Evolutionary conservation across 2,329 filamentous ascomycete genomes (phyloP).

Genomic region (Nigrospora osmanthi): DNA sequence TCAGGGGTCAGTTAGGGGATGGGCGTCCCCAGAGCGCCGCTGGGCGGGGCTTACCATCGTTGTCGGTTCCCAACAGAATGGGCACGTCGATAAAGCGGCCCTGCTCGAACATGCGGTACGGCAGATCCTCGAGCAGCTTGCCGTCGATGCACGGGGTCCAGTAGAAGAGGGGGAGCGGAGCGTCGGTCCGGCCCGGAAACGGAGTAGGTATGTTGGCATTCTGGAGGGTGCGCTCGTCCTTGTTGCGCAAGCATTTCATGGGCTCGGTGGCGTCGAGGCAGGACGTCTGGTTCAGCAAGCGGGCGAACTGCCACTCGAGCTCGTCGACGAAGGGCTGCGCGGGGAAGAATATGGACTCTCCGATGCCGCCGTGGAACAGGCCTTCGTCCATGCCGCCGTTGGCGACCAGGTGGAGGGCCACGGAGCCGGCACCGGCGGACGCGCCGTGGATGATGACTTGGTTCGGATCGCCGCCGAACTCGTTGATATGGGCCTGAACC

Average conservation of each 20-base stretch:
- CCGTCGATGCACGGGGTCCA: conserved; percentile 44
- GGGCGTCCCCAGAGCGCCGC: background rate
- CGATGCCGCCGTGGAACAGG: conserved; percentile 37
- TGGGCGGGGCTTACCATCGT: too few species aligned
- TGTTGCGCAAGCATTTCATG: conserved; percentile 33
- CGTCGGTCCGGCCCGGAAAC: conserved; percentile 26
- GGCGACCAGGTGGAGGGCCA: conserved; percentile 41
- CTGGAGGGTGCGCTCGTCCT: conserved; percentile 27
- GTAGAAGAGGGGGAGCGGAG: conserved; percentile 33
- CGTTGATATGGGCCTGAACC: conserved; percentile 50
- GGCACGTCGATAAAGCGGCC: conserved; percentile 36
- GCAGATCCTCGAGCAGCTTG: conserved; percentile 31
- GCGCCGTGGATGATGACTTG: conserved; percentile 54
- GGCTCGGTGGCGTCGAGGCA: conserved; percentile 24
- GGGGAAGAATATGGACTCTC: conserved; percentile 42
- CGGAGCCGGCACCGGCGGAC: conserved; percentile 54
- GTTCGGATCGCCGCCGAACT: conserved; percentile 50
- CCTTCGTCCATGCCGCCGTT: conserved; percentile 32
- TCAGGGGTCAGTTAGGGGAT: background rate
- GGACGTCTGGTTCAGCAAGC: conserved; percentile 23
- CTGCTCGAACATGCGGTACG: conserved; percentile 29
- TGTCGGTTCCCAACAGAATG: conserved; percentile 34
- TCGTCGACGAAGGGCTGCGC: conserved; percentile 34
- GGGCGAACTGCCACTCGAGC: conserved; percentile 39
- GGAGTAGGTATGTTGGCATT: conserved; percentile 28